A percentile compares a stretch with the other conserved stretches of the same genome.
Evolutionary conservation across 495 filamentous ascomycete genomes (phyloP).

Genomic region (Penicillium longicatenatum): DNA sequence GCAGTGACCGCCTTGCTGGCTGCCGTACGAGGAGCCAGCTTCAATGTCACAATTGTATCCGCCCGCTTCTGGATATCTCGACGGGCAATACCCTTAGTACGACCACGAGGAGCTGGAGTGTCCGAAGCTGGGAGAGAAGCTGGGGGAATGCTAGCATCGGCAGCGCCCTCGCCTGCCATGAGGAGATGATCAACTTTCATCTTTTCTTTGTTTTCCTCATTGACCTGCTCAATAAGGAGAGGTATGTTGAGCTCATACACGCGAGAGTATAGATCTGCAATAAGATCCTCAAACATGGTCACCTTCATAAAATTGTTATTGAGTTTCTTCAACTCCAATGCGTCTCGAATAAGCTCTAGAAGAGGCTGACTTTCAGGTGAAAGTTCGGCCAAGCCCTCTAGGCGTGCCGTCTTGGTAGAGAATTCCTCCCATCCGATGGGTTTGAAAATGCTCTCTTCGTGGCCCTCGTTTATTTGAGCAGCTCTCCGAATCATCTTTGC

Average conservation of each 20-base stretch:
- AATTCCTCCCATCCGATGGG: constrained; percentile 81
- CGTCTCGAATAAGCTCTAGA: constrained; percentile 79
- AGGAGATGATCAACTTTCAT: constrained; percentile 63
- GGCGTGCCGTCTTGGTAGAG: constrained; percentile 55
- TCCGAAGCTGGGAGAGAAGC: constrained; percentile 40
- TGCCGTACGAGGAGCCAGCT: constrained; percentile 39
- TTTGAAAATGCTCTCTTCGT: constrained; percentile 80
- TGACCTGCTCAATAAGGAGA: constrained; percentile 47
- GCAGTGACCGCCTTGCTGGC: constrained; percentile 28
- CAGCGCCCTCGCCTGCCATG: constrained; percentile 39
- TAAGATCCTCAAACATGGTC: constrained; percentile 82
- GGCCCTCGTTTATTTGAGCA: constrained; percentile 62
- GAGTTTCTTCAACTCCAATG: constrained; percentile 84
- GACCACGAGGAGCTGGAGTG: constrained; percentile 47
- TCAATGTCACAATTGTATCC: constrained; percentile 55
- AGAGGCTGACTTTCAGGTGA: constrained; percentile 39
- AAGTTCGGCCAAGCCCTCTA: constrained; percentile 54
- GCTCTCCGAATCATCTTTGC: constrained; percentile 68
- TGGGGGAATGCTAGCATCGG: constrained; percentile 39
- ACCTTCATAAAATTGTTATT: constrained; percentile 85
- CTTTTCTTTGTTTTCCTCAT: constrained; percentile 55
- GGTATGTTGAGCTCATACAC: constrained; percentile 64
- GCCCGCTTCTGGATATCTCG: constrained; percentile 65
- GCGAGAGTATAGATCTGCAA: constrained; percentile 82
- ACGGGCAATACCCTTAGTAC: constrained; percentile 62